Evolutionary conservation across 352 stramenopile genomes (phyloP), one percentile per base, ranked within the genome.

Genomic region (Phytophthora niederhauseri): DNA sequence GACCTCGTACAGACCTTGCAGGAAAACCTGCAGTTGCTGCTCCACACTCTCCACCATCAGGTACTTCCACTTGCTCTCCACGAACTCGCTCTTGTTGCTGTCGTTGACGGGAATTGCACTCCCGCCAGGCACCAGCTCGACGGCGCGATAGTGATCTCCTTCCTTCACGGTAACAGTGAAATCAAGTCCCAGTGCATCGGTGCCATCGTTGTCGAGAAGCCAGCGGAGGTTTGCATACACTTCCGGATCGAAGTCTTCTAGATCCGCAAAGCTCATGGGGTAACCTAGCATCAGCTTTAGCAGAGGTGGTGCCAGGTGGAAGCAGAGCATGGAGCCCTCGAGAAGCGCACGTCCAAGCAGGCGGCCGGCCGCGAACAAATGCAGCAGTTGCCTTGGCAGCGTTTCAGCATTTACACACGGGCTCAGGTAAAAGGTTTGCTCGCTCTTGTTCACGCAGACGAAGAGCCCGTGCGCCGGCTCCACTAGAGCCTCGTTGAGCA

Each of bases 221-320:
- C 81, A 91, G 30, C 58, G 28, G n/a, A 89, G 38, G 45, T 71
- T 88, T 17, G n/a, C 51, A 46, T 81, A 75, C 38, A 75, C 52
- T 49, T 77, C 69, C 19, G 65, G 63, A 30, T 84, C 76, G 6
- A 78, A 56, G 31, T 79, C 53, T 76, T 97, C 84, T 14, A 98
- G 63, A 67, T 98, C 93, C n/a, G 81, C 82, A 52, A 98, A 94
- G 31, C 81, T 89, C 15, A 98, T 73, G 1, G 96, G 95, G 72
- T 94, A 95, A 24, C 90, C 93, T 6, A 98, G 72, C 2, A 99
- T 85, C 66, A 98, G 84, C 73, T 98, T 99, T 73, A 98, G 97
- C 51, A 99, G 73, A 31, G 96, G 88, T 5, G 90, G 78, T 17
- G 93, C 90, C 63, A 99, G 85, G 66, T 98, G 95, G 34, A 93